A percentile compares a stretch with the other conserved stretches of the same genome.
Conservation (phyloP, 805 yeast species). For the Candida silvatica region DNA sequence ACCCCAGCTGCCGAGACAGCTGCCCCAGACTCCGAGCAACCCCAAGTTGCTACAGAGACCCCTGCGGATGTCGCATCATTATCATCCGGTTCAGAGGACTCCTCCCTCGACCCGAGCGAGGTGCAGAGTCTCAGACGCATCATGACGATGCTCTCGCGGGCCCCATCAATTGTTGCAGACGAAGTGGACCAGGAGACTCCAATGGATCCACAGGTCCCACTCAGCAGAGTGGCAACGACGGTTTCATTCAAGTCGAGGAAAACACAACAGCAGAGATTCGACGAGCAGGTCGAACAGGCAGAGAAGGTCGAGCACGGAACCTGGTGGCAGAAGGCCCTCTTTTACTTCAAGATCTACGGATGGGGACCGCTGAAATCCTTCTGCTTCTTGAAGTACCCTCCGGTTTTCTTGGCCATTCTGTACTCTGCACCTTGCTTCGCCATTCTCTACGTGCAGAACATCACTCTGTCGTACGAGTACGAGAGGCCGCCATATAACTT, state of each 20-base stretch:
- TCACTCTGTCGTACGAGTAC: conserved; percentile 60
- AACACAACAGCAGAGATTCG: conserved; percentile 12
- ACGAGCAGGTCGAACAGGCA: conserved; percentile 13
- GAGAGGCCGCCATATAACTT: conserved; percentile 63
- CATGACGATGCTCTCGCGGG: conserved; percentile 26
- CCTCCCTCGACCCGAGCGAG: neutral
- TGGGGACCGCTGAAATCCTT: conserved; percentile 57
- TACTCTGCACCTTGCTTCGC: conserved; percentile 70
- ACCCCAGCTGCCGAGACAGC: neutral
- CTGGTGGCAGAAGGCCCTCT: conserved; percentile 13
- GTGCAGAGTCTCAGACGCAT: conserved; percentile 13
- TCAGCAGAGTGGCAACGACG: conserved; percentile 23
- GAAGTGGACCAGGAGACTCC: conserved; percentile 22
- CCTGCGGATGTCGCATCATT: neutral
- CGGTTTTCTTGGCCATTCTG: conserved; percentile 55
- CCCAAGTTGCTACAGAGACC: neutral
- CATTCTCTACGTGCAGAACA: conserved; percentile 62
- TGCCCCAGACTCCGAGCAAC: neutral
- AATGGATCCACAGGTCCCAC: conserved; percentile 28
- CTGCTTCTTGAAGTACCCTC: conserved; percentile 58
- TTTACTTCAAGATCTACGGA: conserved; percentile 35
- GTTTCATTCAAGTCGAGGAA: conserved; percentile 12
- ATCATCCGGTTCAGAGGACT: neutral
- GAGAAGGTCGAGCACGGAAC: conserved; percentile 12
- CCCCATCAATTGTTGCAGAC: conserved; percentile 23